Evolutionary conservation across 2,329 filamentous ascomycete genomes (phyloP).

Genomic region (Bertia moriformis): DNA sequence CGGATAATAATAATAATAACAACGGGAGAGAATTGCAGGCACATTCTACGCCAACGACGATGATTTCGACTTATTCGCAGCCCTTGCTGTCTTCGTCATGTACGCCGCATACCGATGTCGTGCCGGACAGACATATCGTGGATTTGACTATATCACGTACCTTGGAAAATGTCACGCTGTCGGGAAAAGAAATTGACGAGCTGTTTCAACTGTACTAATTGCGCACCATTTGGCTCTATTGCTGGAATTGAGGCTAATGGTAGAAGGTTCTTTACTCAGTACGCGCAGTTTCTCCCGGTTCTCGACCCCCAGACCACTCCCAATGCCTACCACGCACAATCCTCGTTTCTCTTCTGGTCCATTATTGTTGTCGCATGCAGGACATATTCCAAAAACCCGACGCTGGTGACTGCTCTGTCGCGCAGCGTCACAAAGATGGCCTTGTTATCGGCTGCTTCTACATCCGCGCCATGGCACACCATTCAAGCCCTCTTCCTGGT

Average conservation of each 20-base stretch:
- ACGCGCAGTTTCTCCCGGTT: conserved; percentile 19
- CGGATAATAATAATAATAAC: conserved; percentile 9
- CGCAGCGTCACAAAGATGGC: conserved; percentile 18
- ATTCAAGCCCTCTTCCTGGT: conserved; percentile 20
- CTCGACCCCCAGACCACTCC: conserved; percentile 11
- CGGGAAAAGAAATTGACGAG: conserved; percentile 18
- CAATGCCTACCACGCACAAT: neutral
- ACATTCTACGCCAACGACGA: conserved; percentile 2
- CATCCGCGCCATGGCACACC: conserved; percentile 10
- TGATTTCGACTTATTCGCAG: neutral
- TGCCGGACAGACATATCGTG: neutral
- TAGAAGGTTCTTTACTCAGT: conserved; percentile 19
- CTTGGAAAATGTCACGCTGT: conserved; percentile 14
- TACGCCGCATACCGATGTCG: neutral
- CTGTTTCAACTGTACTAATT: conserved; percentile 19
- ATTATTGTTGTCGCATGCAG: conserved; percentile 19
- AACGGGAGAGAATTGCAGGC: conserved; percentile 7
- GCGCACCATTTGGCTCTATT: too few relatives aligned
- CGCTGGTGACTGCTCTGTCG: conserved; percentile 16
- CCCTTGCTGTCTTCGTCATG: neutral
- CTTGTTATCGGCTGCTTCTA: conserved; percentile 14
- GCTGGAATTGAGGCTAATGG: too few relatives aligned
- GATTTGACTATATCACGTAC: conserved; percentile 12
- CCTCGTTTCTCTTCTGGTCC: neutral
- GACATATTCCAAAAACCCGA: conserved; percentile 20